Conservation (phyloP, 2,329 filamentous ascomycete genomes). For the Helminthosporium solani region DNA sequence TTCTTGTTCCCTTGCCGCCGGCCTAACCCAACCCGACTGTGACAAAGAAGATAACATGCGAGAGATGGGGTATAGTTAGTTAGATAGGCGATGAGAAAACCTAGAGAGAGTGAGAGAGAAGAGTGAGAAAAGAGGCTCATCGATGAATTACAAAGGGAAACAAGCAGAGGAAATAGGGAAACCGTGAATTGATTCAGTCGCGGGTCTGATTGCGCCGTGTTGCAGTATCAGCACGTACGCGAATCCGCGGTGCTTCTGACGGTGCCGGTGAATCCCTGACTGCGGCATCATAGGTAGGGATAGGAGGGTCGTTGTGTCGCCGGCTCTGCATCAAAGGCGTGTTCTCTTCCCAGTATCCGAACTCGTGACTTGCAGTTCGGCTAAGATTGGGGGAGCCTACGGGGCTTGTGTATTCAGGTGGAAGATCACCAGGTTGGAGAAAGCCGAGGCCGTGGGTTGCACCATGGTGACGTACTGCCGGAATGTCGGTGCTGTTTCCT, state of each 20-base stretch:
- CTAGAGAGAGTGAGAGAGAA: slow-evolving; percentile 1
- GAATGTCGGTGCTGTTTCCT: slow-evolving; percentile 59
- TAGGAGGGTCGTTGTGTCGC: slow-evolving; percentile 57
- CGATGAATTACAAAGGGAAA: background rate
- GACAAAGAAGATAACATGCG: slow-evolving; percentile 15
- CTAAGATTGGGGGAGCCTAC: slow-evolving; percentile 37
- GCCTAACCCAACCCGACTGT: background rate
- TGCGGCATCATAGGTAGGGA: slow-evolving; percentile 80
- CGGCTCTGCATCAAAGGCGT: slow-evolving; percentile 46
- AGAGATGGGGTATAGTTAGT: slow-evolving; percentile 19
- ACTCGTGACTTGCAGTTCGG: slow-evolving; percentile 58
- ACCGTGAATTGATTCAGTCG: slow-evolving; percentile 1
- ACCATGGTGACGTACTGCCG: slow-evolving; percentile 18
- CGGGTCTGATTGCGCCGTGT: slow-evolving; percentile 13
- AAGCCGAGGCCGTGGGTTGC: slow-evolving; percentile 36
- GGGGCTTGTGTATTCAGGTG: slow-evolving; percentile 53
- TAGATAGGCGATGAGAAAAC: slow-evolving; percentile 3
- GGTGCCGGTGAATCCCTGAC: slow-evolving; percentile 62
- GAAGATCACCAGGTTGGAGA: slow-evolving; percentile 42
- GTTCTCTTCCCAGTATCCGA: slow-evolving; percentile 50
- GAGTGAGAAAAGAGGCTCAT: slow-evolving; percentile 6
- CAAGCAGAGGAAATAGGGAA: background rate
- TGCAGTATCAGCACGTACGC: slow-evolving; percentile 22
- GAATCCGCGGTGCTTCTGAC: slow-evolving; percentile 14
- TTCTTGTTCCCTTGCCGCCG: too few relatives aligned